phyloP scores from a whole-genome alignment of 176 grass and related monocot species.

The Avena sativa region DNA sequence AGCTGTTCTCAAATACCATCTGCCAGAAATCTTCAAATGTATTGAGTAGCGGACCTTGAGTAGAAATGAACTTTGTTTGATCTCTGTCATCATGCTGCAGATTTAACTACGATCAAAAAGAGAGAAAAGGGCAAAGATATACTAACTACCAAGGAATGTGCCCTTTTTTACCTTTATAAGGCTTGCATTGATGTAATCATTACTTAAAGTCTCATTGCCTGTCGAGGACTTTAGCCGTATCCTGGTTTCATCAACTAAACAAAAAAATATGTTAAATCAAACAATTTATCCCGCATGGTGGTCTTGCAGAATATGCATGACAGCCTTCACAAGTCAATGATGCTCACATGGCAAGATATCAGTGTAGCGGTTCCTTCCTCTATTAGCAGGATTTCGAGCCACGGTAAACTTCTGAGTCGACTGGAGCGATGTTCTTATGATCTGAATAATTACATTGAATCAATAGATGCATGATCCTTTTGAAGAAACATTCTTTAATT shows the following conservation, averaged over 20 bases:
- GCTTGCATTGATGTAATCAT: constrained; percentile 93
- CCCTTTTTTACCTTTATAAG: constrained; percentile 60
- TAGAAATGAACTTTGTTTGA: constrained; percentile 78
- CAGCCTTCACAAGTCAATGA: constrained; percentile 14
- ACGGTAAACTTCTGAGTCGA: constrained; percentile 37
- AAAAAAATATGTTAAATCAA: constrained; percentile 26
- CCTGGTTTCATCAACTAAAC: constrained; percentile 66
- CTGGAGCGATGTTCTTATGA: constrained; percentile 19
- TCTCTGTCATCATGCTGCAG: constrained; percentile 31
- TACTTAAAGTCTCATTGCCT: constrained; percentile 35
- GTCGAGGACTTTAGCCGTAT: constrained; percentile 47
- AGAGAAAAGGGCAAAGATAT: constrained; percentile 4
- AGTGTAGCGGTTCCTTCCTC: constrained; percentile 78
- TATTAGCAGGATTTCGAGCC: constrained; percentile 66
- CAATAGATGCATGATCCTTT: background rate
- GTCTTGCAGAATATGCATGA: constrained; percentile 24
- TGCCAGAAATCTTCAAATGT: constrained; percentile 94
- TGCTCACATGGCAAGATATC: constrained; percentile 88
- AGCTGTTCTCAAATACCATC: constrained; percentile 82
- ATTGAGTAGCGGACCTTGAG: constrained; percentile 78
- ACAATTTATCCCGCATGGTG: background rate
- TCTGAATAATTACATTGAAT: constrained; percentile 21
- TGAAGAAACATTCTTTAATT: constrained; percentile 7
- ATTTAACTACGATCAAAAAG: constrained; percentile 18
- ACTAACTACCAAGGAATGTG: background rate